Base-by-base conservation (phyloP, 306 rosid genomes). In the Begonia peltatifolia region DNA sequence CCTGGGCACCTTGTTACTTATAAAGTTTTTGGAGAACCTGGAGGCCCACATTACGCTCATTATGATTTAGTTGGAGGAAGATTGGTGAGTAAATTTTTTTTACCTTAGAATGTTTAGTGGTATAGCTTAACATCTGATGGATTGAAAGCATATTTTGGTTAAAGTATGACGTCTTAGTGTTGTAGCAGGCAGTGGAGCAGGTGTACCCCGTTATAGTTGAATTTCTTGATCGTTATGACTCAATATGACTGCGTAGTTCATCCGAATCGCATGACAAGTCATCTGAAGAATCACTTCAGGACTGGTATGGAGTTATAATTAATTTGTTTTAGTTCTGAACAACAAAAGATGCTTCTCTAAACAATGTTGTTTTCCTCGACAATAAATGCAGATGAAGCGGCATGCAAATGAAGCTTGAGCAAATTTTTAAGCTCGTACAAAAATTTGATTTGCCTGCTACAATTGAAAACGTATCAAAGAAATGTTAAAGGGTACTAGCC, bases 31-130 rank as follows among this genome's bases (percentile, higher is more conserved):
- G 99, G 99, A 70, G 71, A 83, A 51, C 74, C 93, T 1, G 73
- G 48, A 36, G 99, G 94, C 61, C 84, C 99, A 66, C 99, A 86
- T 74, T 92, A 92, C 61, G 99, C 94, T 62, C 99, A 92, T 71
- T 92, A 92, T 68, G 99, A 92, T 79, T 79, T 92, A 76, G 96
- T 92, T 61, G 99, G 99, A 67, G 99, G 99, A 69, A 76, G 88
- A 62, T 50, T 71, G 96, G 99, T 92, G 38, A 30, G 74, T 56
- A 76, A 38, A 20, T 6, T 43, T 47, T 57, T 42, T 50, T 58
- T 3, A 58, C 60, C 56, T 30, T 7, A 7, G 38, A 30, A 5
- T 30, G 8, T 30, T 30, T 30, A 30, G 9, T 30, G 38, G 38
- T 30, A 30, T 5, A 30, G 38, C 38, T 30, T 30, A 5, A 20